These are phyloP conservation scores for Letharia columbiana DNA, from an alignment of 495 filamentous ascomycete species.

Conservation along the genomic window DNA sequence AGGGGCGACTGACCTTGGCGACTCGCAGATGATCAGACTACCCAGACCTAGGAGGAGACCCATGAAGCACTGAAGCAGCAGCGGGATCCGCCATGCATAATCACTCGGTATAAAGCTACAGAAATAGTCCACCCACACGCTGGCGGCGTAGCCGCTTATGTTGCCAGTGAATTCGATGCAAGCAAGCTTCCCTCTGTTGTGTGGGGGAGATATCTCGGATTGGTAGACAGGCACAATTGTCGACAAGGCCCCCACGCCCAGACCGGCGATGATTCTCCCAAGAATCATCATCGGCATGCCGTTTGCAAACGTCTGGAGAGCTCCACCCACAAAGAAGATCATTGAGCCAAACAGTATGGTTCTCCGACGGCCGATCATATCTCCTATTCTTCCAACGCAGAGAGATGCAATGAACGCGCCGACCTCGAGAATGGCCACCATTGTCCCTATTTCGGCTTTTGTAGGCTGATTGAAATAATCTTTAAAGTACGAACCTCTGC, in stretches of 20 bases:
- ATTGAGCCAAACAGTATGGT: conserved; percentile 92
- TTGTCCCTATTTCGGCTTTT: conserved; percentile 77
- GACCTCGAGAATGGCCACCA: conserved; percentile 92
- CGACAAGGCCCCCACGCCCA: conserved; percentile 88
- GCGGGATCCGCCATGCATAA: conserved; percentile 81
- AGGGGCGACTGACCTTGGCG: conserved; percentile 62
- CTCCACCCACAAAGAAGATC: conserved; percentile 86
- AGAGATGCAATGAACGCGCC: conserved; percentile 89
- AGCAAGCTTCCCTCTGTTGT: conserved; percentile 88
- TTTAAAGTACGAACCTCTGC: conserved; percentile 74
- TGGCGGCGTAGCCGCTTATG: conserved; percentile 87
- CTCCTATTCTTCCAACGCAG: conserved; percentile 79
- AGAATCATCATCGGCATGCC: conserved; percentile 88
- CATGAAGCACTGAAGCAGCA: conserved; percentile 93
- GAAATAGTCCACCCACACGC: conserved; percentile 97
- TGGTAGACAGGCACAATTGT: conserved; percentile 98
- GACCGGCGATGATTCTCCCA: conserved; percentile 82
- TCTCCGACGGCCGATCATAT: conserved; percentile 79
- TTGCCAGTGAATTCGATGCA: conserved; percentile 99
- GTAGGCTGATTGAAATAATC: conserved; percentile 88
- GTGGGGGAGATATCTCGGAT: conserved; percentile 93
- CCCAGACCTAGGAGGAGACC: conserved; percentile 73
- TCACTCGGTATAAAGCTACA: conserved; percentile 83
- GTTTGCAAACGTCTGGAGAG: conserved; percentile 69
- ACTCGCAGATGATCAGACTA: conserved; percentile 90